Evolutionary conservation across 139 green algal species (phyloP), one percentile per base, ranked within the genome.

Genomic region (Trebouxia sp.): DNA sequence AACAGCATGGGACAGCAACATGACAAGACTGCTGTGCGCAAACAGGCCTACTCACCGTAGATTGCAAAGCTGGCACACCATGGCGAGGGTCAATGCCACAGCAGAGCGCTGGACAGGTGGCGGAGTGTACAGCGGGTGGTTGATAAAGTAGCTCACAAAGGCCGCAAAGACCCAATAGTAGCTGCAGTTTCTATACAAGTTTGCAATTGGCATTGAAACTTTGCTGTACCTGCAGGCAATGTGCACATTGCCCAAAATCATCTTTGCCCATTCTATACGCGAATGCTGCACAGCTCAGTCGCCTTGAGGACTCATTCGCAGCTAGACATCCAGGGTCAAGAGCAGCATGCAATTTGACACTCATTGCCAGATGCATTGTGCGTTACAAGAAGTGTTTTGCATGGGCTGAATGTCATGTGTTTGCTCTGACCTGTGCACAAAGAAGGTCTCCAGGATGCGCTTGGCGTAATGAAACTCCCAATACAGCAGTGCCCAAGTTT

Each of bases 401-500:
- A n/a, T n/a, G n/a, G n/a, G n/a, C n/a, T n/a, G n/a, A n/a, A n/a
- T n/a, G n/a, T n/a, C n/a, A n/a, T n/a, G n/a, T n/a, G n/a, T n/a
- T n/a, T n/a, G 24, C 9, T 22, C 88, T 77, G 45, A 98, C 88
- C 86, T 93, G 88, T 99, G 97, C 26, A 99, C 91, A 14, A 95
- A 89, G 82, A 96, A 96, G 1, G 97, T 99, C 88, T 99, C 97
- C 11, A 93, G 32, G 56, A 98, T 96, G 65, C 97, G 91, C 90
- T 99, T 99, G 62, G 89, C 82, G 66, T 98, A 99, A 88, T 99
- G 97, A 50, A 96, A 91, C 24, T 76, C 82, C 94, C 96, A 99
- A 88, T 97, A 99, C 6, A 79, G 86, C 24, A 93, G 72, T 9
- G 97, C 97, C 42, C 97, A 76, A 41, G 7, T 41, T 37, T 77